Evolutionary conservation across 1,284 basidiomycete genomes (phyloP), one percentile per base, ranked within the genome.

Genomic region (Leccinum brunneo-olivaceum): DNA sequence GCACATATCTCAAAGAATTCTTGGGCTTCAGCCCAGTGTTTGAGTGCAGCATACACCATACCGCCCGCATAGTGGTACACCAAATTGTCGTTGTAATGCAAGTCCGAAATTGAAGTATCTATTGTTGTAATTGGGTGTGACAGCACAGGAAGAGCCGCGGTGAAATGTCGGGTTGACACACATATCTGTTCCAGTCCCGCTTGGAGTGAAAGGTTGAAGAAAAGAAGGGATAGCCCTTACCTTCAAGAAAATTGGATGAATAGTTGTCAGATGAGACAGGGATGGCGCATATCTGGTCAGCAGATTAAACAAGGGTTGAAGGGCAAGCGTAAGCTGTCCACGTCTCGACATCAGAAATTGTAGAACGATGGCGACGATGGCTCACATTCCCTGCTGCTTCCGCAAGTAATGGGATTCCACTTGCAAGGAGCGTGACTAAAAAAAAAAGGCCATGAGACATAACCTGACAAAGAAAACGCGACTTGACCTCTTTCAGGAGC

Each of bases 1-100:
- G 85, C 77, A 49, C 80, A 84, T 25, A 84, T 81, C 62, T 90
- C 87, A 42, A 90, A 82, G 51, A 76, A 81, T 43, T 86, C 82
- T 44, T 79, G 76, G 0, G 88, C 84, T 12, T 78, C 71, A 2
- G 66, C 54, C 76, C 80, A 88, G 14, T 68, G 67, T 51, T 77
- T 79, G 33, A 84, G 66, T 2, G 75, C 74, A 0, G 78, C 77
- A 3, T 81, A 66, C 1, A 73, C 73, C 28, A 84, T 68, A 1
- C 84, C 84, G 2, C 81, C 85, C 2, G 76, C 68, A 57, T 90
- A 89, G 65, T 90, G 85, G 57, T 90, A 90, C 18, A 76, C 62
- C 18, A 90, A 69, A 53, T 83, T 83, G 60, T 90, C 88, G 46
- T 75, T 79, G 63, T 88, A 89, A 28, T 63, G 64, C 44, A 90